Evolutionary conservation across 768 basidiomycete species (phyloP).

Genomic region (Xerocomellus intermedius): DNA sequence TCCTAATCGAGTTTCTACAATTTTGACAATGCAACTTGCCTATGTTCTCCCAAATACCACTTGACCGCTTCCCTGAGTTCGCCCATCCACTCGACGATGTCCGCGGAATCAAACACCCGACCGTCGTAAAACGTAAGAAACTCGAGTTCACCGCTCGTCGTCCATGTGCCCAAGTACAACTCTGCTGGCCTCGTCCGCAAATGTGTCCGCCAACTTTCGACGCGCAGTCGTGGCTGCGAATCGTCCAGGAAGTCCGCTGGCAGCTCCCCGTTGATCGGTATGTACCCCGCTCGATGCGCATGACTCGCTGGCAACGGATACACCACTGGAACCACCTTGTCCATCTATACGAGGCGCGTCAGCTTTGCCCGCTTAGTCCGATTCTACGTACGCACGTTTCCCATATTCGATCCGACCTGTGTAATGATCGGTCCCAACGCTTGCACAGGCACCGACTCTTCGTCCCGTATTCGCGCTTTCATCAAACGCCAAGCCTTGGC

Average conservation of each 20-base stretch:
- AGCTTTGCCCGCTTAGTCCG: background rate
- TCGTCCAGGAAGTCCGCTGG: no score
- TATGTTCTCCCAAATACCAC: background rate
- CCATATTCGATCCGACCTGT: background rate
- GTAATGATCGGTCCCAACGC: background rate
- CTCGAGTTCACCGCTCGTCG: background rate
- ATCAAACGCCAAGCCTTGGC: background rate
- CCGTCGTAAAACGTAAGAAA: background rate
- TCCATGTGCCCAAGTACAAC: background rate
- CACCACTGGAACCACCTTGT: background rate
- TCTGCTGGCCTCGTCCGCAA: background rate
- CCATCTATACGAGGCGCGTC: background rate
- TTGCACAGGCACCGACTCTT: background rate
- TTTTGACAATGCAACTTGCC: background rate
- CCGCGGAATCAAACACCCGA: background rate
- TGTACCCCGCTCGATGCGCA: background rate
- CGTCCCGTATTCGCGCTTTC: background rate
- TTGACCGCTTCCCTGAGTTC: background rate
- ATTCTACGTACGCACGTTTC: background rate
- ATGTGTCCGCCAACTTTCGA: background rate
- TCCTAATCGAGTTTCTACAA: background rate
- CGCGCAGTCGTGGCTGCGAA: background rate
- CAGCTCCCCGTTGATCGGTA: no score
- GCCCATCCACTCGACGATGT: background rate
- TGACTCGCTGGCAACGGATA: background rate